Base-by-base conservation (phyloP, 257 asterid species). In the Sherardia arvensis region DNA sequence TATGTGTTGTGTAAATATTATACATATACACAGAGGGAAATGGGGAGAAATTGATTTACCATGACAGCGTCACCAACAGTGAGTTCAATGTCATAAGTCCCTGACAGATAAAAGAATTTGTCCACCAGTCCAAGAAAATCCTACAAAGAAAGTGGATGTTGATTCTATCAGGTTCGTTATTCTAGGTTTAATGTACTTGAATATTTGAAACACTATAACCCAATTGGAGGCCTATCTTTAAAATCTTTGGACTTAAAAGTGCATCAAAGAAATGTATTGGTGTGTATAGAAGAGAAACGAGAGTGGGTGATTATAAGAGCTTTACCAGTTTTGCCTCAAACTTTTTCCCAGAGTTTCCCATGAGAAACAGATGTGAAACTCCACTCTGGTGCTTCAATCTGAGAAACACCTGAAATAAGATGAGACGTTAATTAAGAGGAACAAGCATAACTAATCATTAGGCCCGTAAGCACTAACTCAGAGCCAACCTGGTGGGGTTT, bases 61-160 rank as follows among this genome's bases (percentile, higher is more conserved):
- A 93, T 93, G 75, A 76, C 85, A 20, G 81, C 67, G 80, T 93
- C 99, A 45, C 99, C 99, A 55, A 93, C 81, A 64, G 96, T 81
- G 58, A 93, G 96, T 68, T 87, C 85, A 80, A 93, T 80, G 68
- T 90, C 94, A 69, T 90, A 90, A 69, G 59, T 81, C 65, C 96
- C 99, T 5, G 99, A 90, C 67, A 90, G 76, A 81, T 93, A 93
- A 76, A 74, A 87, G 57, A 93, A 82, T 73, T 87, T 87, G 71
- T 90, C 99, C 67, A 93, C 99, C 68, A 93, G 84, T 71, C 99
- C 95, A 76, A 93, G 85, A 77, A 93, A 93, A 81, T 90, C 97
- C 99, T 93, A 77, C 85, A 83, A 59, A 70, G 57, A 65, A n/a
- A 53, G 43, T 40, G 4, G 40, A 65, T 32, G 71, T 68, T 53